Conservation (phyloP, 257 asterid species). For the Marsdenia floribunda region DNA sequence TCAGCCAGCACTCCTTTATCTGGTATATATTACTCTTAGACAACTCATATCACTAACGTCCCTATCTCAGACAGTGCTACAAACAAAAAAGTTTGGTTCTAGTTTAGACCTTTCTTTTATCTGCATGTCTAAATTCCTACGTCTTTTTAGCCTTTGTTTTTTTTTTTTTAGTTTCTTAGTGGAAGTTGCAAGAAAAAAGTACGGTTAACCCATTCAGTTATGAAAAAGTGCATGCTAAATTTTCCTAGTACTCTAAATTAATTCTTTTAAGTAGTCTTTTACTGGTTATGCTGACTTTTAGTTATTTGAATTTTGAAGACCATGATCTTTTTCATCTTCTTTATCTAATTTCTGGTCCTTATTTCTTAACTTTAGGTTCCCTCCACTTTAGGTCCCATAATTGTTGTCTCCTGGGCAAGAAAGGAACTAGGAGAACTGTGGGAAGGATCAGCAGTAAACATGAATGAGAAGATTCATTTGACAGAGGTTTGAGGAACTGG, state of each 20-base stretch:
- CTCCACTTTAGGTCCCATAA: slow-evolving; percentile 77
- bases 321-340: not conserved
- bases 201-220: not conserved
- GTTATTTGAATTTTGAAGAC: not conserved
- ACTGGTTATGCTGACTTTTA: not conserved
- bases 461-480: slow-evolving; percentile 49
- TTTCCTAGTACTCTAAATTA: not conserved
- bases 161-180: not conserved
- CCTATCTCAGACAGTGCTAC: not conserved
- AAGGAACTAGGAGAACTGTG: slow-evolving; percentile 76
- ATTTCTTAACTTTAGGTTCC: slow-evolving; percentile 58
- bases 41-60: not conserved
- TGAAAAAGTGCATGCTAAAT: not conserved
- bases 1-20: slow-evolving; percentile 89
- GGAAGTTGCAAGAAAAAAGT: not conserved
- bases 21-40: slow-evolving; percentile 39
- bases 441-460: slow-evolving; percentile 58
- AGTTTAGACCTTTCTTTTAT: not conserved
- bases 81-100: not conserved
- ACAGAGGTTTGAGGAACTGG: slow-evolving; percentile 42
- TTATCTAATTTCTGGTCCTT: not conserved
- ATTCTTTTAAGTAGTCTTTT: not conserved
- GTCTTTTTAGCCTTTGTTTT: not conserved
- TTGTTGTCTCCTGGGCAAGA: slow-evolving; percentile 72
- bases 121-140: not conserved